Evolutionary conservation across 768 basidiomycete species (phyloP), one percentile per base, ranked within the genome.

Genomic region (Lactifluus pinguis): DNA sequence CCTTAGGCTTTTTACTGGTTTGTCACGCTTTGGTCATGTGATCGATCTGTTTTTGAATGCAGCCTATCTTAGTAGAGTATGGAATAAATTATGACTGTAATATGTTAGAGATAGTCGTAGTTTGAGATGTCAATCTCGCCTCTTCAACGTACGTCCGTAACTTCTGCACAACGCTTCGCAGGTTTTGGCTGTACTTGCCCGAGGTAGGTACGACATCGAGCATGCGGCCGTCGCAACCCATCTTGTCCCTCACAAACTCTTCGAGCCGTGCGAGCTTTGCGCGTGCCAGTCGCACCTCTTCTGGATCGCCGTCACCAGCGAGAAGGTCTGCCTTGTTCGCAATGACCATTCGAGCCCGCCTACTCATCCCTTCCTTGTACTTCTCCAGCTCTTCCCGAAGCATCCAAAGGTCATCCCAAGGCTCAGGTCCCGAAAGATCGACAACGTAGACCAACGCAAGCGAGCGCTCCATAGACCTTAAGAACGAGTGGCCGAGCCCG

Each of bases 291-390:
- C 69, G 72, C n/a, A 73, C 71, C 32, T 79, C 76, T 11, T 75
- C 79, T 10, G 77, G 77, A 11, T 64, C 69, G 36, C 70, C 72
- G 0, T 63, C 68, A 0, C 73, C 77, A 2, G 76, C 88, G 3
- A 95, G 79, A 36, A 91, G 70, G 74, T 99, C 97, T 0, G 93
- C 97, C 72, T 99, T 99, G 77, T 98, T 99, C 30, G 92, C 89
- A 17, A 98, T 77, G 44, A 99, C 89, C 69, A 97, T 78, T 29
- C 86, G 79, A 21, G 84, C 87, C 68, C 88, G 84, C 19, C 72
- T 68, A 69, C 87, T 88, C 80, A 98, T 83, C 14, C 87, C 92
- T 2, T 80, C 76, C 69, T 89, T 83, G 71, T 89, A 88, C 67
- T 80, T 83, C 68, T 94, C 90, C 32, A 98, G 75, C 73, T 98